A percentile compares a stretch with the other conserved stretches of the same genome.
These are phyloP conservation scores for Leptodermis oblonga DNA, from an alignment of 257 asterid genomes.

Conservation along the genomic window DNA sequence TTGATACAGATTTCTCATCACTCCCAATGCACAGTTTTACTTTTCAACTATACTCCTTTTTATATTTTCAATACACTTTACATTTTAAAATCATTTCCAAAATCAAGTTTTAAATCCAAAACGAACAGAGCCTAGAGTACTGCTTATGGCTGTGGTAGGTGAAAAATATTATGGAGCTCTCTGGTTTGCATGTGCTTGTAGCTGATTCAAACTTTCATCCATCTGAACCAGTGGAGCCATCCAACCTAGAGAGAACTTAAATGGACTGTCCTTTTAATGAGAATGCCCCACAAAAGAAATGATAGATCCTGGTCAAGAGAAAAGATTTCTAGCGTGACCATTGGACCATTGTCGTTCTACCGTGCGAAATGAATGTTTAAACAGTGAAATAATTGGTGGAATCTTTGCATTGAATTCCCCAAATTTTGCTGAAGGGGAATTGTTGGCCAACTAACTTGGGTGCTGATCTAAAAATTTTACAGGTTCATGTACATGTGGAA, in stretches of 20 bases:
- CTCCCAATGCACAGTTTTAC: too few species aligned
- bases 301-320: not conserved
- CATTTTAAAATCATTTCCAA: too few species aligned
- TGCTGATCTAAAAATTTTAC: conserved; percentile 22
- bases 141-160: conserved; percentile 20
- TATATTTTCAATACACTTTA: too few species aligned
- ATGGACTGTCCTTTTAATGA: conserved; percentile 6
- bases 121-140: too few species aligned
- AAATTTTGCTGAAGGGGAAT: not conserved
- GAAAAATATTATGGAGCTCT: conserved; percentile 16
- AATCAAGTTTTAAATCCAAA: too few species aligned
- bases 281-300: conserved; percentile 14
- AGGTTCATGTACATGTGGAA: conserved; percentile 99
- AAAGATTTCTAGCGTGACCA: not conserved
- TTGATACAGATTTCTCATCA: too few species aligned
- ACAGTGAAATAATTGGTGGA: not conserved
- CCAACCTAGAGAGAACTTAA: conserved; percentile 8
- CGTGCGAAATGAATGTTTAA: not conserved
- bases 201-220: not conserved
- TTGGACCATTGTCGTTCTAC: not conserved
- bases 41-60: too few species aligned
- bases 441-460: not conserved
- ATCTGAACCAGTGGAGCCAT: conserved; percentile 15
- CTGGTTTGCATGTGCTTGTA: conserved; percentile 19
- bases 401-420: not conserved